Conservation (phyloP, 441 rosid species). For the Euphorbia corollata region DNA sequence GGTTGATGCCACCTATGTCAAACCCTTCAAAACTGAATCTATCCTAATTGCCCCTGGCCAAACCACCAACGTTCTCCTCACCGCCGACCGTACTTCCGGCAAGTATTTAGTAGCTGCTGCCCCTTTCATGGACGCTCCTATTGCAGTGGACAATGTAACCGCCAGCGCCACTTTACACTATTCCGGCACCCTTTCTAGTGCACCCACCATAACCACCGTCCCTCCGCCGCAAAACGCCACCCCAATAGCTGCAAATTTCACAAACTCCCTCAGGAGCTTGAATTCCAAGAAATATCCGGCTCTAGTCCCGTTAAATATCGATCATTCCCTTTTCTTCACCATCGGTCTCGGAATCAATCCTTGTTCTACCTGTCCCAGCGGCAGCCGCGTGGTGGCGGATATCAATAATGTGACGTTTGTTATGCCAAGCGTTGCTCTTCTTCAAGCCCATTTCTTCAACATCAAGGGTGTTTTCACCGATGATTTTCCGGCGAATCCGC, state of each 20-base stretch:
- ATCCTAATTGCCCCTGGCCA: constrained; percentile 76
- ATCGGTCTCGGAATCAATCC: constrained; percentile 66
- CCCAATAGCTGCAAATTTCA: constrained; percentile 43
- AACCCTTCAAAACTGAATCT: constrained; percentile 61
- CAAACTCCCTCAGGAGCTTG: constrained; percentile 55
- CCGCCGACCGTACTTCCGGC: constrained; percentile 43
- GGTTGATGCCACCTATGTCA: constrained; percentile 78
- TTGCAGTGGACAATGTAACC: constrained; percentile 62
- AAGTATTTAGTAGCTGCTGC: constrained; percentile 60
- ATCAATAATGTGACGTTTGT: constrained; percentile 73
- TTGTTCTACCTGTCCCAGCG: constrained; percentile 57
- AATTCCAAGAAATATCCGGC: constrained; percentile 70
- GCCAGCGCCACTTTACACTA: constrained; percentile 74
- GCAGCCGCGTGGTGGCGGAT: constrained; percentile 64
- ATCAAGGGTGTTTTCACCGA: constrained; percentile 65
- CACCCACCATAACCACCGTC: constrained; percentile 37
- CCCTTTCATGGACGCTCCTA: constrained; percentile 77
- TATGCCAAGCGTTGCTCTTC: constrained; percentile 74
- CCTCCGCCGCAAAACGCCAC: constrained; percentile 81
- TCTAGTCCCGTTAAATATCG: constrained; percentile 50
- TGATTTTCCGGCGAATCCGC: constrained; percentile 72
- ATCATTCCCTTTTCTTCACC: constrained; percentile 61
- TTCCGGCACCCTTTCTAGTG: constrained; percentile 39
- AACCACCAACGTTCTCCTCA: constrained; percentile 73
- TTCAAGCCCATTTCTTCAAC: constrained; percentile 75